phyloP scores from a whole-genome alignment of 306 rosid genomes.

The Abrus precatorius region DNA sequence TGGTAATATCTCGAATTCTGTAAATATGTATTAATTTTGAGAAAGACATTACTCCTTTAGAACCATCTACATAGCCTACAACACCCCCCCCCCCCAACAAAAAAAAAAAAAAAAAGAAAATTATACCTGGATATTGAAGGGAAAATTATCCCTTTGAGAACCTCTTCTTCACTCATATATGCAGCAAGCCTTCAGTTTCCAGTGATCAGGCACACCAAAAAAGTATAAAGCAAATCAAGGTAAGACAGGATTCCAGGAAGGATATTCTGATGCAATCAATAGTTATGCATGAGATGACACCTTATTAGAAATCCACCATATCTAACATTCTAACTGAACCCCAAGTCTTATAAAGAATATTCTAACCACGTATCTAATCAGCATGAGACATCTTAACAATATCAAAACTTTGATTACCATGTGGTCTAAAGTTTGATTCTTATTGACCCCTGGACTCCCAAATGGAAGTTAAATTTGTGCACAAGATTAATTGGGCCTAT shows the following conservation, averaged over 20 bases:
- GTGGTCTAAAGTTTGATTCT: background rate
- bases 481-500: background rate
- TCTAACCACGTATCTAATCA: no score
- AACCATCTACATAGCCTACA: constrained; percentile 31
- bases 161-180: constrained; percentile 96
- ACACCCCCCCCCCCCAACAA: no score
- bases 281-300: background rate
- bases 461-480: background rate
- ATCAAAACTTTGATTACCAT: background rate
- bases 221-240: background rate
- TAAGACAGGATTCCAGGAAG: constrained; percentile 26
- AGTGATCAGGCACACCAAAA: constrained; percentile 40
- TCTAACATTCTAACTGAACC: no score
- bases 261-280: constrained; percentile 24
- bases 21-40: constrained; percentile 48
- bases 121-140: constrained; percentile 91
- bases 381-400: no score
- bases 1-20: constrained; percentile 96
- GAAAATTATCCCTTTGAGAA: constrained; percentile 79
- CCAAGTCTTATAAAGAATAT: no score
- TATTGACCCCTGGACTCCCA: background rate
- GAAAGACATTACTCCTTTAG: constrained; percentile 37
- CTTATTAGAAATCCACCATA: no score
- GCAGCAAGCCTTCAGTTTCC: constrained; percentile 84
- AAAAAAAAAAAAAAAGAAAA: background rate